Base-by-base conservation (phyloP, 192 early-diverging fungal genomes). In the Backusella tarrabulga region DNA sequence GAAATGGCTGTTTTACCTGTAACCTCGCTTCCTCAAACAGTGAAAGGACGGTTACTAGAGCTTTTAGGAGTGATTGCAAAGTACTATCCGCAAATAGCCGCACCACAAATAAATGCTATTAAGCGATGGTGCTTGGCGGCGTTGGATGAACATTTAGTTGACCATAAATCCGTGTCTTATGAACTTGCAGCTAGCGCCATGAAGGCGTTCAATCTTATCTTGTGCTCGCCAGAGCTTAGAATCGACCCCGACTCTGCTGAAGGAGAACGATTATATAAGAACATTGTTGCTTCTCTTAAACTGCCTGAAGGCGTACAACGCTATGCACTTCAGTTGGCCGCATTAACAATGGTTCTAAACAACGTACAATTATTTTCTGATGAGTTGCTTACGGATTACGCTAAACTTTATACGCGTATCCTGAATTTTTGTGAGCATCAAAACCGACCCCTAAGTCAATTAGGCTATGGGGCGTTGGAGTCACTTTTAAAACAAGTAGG, bases 1-100 rank as follows among this genome's bases (percentile, higher is more conserved):
- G 70, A 56, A 40, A 34, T 71, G 67, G 46, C 70, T 12, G 21
- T 44, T 14, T 34, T 73, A 19, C 71, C 71, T 6, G 15, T 12
- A 8, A 29, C 17, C 0, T 54, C 14, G 23, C 26, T 76, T 29
- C 75, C 66, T 21, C 21, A 21, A 23, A 36, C 40, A 63, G 85
- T 87, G 9, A 85, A 87, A 67, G 84, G 83, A 0, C 74, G 78
- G 26, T 72, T 87, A n/a, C 69, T 88, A 12, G 74, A 82, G 32
- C 72, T 88, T 11, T 74, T 90, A 15, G 86, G 87, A 1, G 60
- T 79, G 14, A 80, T 90, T 46, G 75, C 80, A 1, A 68, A 77
- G 68, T 73, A 84, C 38, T 84, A 80, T 21, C 83, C 85, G 8
- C 75, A 79, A 23, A 52, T 73, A 21, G 68, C 79, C 0, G 52